These are phyloP conservation scores for Triticum timopheevii DNA, from an alignment of 176 grass and related monocot genomes.

Conservation along the genomic window DNA sequence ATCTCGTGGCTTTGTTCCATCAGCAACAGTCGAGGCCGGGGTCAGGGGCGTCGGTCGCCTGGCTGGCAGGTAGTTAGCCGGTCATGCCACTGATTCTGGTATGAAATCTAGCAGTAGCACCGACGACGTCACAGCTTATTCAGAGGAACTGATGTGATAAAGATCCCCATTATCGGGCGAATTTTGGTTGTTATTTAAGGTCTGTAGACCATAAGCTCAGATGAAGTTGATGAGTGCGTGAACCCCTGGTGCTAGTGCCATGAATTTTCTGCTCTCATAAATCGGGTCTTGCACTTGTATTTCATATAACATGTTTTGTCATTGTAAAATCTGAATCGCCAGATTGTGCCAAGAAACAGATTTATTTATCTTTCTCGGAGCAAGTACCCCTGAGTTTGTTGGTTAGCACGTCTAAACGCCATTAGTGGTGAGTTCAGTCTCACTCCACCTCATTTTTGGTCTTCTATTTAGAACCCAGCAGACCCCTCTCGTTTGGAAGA, in stretches of 20 bases:
- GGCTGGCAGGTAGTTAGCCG: not conserved
- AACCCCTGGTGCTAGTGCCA: not conserved
- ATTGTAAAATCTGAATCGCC: not conserved
- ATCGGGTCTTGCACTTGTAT: not conserved
- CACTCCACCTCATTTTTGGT: too few relatives aligned
- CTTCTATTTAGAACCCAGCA: too few relatives aligned
- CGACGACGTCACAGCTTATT: not conserved
- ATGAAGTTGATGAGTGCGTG: not conserved
- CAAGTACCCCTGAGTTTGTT: too few relatives aligned
- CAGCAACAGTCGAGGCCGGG: constrained; percentile 26
- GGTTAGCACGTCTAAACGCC: too few relatives aligned
- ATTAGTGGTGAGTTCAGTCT: too few relatives aligned
- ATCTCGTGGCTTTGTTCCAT: constrained; percentile 47
- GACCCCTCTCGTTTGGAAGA: too few relatives aligned
- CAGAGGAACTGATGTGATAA: not conserved
- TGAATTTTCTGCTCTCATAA: constrained; percentile 19
- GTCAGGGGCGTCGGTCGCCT: not conserved
- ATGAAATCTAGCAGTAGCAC: not conserved
- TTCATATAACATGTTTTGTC: not conserved
- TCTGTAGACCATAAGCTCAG: not conserved
- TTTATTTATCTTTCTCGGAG: not conserved
- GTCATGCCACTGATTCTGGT: not conserved
- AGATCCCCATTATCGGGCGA: not conserved
- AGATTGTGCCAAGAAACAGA: constrained; percentile 24
- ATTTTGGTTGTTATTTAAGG: not conserved